Conservation (phyloP, 169 alveolate species). For the Perkinsus olseni region DNA sequence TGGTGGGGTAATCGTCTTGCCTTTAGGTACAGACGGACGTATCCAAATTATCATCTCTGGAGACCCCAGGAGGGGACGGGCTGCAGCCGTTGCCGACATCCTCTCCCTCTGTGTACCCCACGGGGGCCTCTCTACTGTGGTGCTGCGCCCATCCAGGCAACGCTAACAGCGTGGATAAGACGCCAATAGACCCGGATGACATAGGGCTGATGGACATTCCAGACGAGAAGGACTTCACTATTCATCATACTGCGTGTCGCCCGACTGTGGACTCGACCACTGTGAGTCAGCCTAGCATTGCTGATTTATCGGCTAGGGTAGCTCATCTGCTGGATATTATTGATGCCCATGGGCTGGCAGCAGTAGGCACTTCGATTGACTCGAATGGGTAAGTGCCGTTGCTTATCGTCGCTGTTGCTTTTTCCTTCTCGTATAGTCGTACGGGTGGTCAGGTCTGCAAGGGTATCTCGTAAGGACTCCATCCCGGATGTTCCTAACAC, state of each 20-base stretch:
- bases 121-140: not conserved
- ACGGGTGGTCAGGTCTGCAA: no score
- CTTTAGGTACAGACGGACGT: not conserved
- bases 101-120: not conserved
- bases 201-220: not conserved
- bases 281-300: not conserved
- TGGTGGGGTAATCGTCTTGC: not conserved
- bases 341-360: not conserved
- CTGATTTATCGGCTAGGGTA: not conserved
- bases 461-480: no score
- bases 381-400: not conserved
- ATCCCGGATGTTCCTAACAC: not conserved
- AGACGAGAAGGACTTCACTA: not conserved
- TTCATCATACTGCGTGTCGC: not conserved
- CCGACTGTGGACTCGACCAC: no score
- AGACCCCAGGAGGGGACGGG: not conserved
- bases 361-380: not conserved
- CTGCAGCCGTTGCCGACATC: no score
- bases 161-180: not conserved
- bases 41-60: not conserved
- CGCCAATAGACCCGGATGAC: not conserved
- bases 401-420: no score
- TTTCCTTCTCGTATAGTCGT: no score
- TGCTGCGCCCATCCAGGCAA: not conserved
- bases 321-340: not conserved